A percentile compares a stretch with the other conserved stretches of the same genome.
phyloP scores from a whole-genome alignment of 2,329 filamentous ascomycete genomes.

The Podosphaera fusca region DNA sequence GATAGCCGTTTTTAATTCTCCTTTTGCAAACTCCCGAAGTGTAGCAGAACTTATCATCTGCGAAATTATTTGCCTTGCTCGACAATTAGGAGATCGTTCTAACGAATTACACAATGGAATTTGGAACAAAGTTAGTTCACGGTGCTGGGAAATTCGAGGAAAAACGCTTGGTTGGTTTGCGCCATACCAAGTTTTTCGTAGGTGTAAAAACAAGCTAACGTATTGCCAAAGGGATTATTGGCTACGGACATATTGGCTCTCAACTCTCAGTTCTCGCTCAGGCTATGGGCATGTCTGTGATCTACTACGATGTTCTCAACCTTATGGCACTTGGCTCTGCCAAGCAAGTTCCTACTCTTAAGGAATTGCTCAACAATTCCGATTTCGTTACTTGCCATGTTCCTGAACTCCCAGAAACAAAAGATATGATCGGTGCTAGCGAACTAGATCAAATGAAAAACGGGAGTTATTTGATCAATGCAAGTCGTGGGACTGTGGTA shows the following conservation, averaged over 20 bases:
- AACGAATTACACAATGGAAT: slow-evolving; percentile 82
- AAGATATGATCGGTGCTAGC: slow-evolving; percentile 62
- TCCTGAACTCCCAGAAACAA: slow-evolving; percentile 78
- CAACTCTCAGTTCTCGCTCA: slow-evolving; percentile 90
- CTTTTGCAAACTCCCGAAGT: slow-evolving; percentile 91
- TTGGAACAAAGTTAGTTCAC: slow-evolving; percentile 94
- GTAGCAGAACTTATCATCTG: slow-evolving; percentile 90
- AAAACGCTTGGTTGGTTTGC: slow-evolving; percentile 61
- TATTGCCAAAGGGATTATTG: slow-evolving; percentile 46
- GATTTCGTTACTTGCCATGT: slow-evolving; percentile 94
- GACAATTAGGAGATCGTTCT: slow-evolving; percentile 81
- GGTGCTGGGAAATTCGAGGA: slow-evolving; percentile 94
- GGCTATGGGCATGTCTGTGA: slow-evolving; percentile 92
- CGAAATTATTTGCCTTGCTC: slow-evolving; percentile 77
- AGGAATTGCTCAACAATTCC: slow-evolving; percentile 51
- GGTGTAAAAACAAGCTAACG: background rate
- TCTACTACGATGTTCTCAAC: slow-evolving; percentile 89
- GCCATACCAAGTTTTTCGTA: background rate
- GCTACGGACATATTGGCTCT: slow-evolving; percentile 91
- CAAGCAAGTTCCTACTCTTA: slow-evolving; percentile 55
- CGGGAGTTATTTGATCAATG: slow-evolving; percentile 88
- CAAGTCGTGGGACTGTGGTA: slow-evolving; percentile 78
- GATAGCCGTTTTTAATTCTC: slow-evolving; percentile 97
- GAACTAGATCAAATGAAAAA: slow-evolving; percentile 79
- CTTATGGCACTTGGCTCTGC: slow-evolving; percentile 86